Base-by-base conservation (phyloP, 176 grass and related monocot species). In the Bonia amplexicaulis region DNA sequence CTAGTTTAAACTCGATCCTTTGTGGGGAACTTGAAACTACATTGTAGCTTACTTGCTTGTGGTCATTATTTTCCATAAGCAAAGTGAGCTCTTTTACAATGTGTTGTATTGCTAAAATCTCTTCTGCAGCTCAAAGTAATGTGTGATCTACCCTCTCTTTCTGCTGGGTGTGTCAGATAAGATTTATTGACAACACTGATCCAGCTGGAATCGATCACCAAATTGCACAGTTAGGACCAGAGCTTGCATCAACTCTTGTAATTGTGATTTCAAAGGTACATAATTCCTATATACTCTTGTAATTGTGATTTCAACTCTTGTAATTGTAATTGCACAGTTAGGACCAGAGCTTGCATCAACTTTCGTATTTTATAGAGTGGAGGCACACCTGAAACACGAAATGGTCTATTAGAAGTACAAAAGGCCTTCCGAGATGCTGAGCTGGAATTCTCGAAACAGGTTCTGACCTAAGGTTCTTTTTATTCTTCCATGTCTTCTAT, bases 151-250 rank as follows among this genome's bases (percentile, higher is more conserved):
- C 70, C 70, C 23, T 73, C 45, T 73, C n/a, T 49, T 29, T 49
- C 70, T 85, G 41, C 60, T 85, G 86, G 73, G 84, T 64, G 22
- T 91, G 64, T 75, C 91, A 99, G 96, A 94, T 99, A 96, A 85
- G 93, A 89, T 99, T 99, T 89, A 92, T 99, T 88, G 96, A 99
- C 88, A 99, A 99, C 88, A 99, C 93, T 5, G 91, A 99, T 89
- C 96, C 96, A 66, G 96, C 91, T 88, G 96, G 96, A 84, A 99
- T 99, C 65, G 93, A 99, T 92, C 93, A 99, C 82, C 93, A 99
- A 99, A 90, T 99, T 92, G 93, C 96, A 80, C 96, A 99, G 77
- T 86, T 99, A 79, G 96, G 96, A 62, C 70, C 71, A 52, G 96
- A 99, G 76, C 90, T 99, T 67, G 84, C 71, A 78, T 92, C 93